Percentiles rank a stretch among this genome's conserved stretches.
These are phyloP conservation scores for Chytriomyces sp. DNA, from an alignment of 192 early-diverging fungal genomes.

Conservation along the genomic window DNA sequence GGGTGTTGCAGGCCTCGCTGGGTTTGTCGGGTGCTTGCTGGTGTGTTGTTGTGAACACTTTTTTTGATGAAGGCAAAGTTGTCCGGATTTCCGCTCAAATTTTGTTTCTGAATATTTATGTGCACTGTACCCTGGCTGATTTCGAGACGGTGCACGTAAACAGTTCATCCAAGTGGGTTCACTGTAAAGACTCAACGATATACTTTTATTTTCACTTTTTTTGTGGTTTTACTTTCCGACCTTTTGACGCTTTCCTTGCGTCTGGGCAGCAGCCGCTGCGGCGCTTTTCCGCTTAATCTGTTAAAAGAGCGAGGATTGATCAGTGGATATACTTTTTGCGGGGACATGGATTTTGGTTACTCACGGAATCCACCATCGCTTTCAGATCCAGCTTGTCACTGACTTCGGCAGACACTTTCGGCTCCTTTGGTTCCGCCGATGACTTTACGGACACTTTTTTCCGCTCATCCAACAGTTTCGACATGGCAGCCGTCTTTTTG, in stretches of 20 bases:
- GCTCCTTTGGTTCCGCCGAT: background rate
- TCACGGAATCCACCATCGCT: conserved; percentile 61
- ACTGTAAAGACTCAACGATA: background rate
- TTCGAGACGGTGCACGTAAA: no score
- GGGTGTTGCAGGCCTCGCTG: no score
- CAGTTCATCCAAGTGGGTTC: no score
- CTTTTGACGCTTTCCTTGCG: conserved; percentile 42
- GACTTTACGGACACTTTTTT: conserved; percentile 22
- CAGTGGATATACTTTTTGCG: background rate
- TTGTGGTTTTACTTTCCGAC: conserved; percentile 25
- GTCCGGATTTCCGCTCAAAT: no score
- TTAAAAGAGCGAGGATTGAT: background rate
- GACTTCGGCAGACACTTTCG: background rate
- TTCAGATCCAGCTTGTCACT: conserved; percentile 47
- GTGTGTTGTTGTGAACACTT: no score
- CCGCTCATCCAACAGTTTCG: conserved; percentile 63
- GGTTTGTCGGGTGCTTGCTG: no score
- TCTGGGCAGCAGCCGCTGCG: conserved; percentile 6
- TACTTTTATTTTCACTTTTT: background rate
- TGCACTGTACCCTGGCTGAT: no score
- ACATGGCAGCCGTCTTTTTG: conserved; percentile 85
- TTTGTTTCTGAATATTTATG: no score
- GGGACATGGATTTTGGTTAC: background rate
- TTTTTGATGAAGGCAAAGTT: no score
- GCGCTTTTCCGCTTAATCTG: conserved; percentile 46